These are phyloP conservation scores for Solanum clarkiae DNA, from an alignment of 257 asterid genomes.

Conservation along the genomic window DNA sequence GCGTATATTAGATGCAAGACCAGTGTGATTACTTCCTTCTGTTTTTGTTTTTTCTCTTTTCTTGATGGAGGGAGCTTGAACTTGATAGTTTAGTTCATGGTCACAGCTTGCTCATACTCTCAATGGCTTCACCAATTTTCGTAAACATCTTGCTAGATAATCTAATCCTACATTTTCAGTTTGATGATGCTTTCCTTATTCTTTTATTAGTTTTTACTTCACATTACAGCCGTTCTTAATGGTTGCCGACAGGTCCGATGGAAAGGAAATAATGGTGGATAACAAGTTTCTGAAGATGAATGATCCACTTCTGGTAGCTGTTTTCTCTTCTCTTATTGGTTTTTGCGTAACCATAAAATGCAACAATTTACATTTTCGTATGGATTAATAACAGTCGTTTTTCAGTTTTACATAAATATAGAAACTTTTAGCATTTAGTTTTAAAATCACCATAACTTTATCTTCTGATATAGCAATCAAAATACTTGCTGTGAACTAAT, in stretches of 20 bases:
- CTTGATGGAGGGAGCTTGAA: background rate
- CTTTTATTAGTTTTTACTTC: background rate
- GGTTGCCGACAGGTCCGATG: conserved; percentile 57
- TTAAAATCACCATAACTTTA: background rate
- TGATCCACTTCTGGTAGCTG: conserved; percentile 67
- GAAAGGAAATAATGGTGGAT: conserved; percentile 68
- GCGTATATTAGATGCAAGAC: background rate
- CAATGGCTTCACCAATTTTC: background rate
- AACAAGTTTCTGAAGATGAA: conserved; percentile 80
- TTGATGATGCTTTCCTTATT: background rate
- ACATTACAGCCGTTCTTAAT: background rate
- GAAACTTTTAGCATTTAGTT: background rate
- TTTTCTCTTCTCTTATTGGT: background rate
- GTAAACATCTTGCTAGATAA: background rate
- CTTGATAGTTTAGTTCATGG: background rate
- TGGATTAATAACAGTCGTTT: background rate
- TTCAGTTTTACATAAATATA: background rate
- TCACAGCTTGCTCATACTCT: background rate
- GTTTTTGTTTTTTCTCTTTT: background rate
- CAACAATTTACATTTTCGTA: background rate
- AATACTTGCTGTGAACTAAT: background rate
- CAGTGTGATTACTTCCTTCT: background rate
- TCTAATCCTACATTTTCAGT: background rate
- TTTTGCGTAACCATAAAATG: background rate
- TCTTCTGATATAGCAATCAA: background rate